phyloP scores from a whole-genome alignment of 139 green algal genomes.

The Astrephomene gubernaculifera region DNA sequence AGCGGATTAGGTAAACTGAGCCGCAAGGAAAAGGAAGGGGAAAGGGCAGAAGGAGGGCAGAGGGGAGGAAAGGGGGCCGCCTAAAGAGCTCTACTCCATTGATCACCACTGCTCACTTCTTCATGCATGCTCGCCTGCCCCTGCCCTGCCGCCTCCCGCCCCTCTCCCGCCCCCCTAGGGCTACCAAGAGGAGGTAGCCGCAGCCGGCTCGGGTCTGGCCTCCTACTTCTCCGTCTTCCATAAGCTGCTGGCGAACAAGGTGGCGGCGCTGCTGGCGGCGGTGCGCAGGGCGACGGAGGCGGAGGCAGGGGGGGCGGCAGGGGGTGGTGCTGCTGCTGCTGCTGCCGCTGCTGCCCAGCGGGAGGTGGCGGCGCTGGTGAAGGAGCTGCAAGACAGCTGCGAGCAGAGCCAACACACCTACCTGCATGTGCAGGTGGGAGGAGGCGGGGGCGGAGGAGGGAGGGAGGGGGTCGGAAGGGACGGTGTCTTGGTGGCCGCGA shows the following conservation, averaged over 20 bases:
- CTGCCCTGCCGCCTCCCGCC: not conserved
- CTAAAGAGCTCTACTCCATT: not conserved
- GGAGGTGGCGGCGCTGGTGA: conserved; percentile 44
- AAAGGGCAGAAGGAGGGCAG: too few species aligned
- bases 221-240: conserved; percentile 87
- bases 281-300: not conserved
- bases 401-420: conserved; percentile 78
- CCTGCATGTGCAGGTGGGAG: conserved; percentile 67
- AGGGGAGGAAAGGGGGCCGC: too few species aligned
- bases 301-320: not conserved
- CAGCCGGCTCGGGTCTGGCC: conserved; percentile 69
- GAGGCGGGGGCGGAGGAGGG: not conserved
- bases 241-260: conserved; percentile 63
- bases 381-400: conserved; percentile 69
- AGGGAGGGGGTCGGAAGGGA: not conserved
- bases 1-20: too few species aligned
- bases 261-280: conserved; percentile 7
- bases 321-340: not conserved
- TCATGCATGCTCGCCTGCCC: not conserved
- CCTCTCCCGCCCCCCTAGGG: conserved; percentile 34
- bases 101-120: not conserved
- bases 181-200: conserved; percentile 70
- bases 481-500: too few species aligned
- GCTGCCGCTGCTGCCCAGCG: not conserved
- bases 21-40: too few species aligned